Percentiles rank a stretch among this genome's conserved stretches.
phyloP scores from a whole-genome alignment of 768 basidiomycete species.

The Krasilnikovozyma curviuscula region DNA sequence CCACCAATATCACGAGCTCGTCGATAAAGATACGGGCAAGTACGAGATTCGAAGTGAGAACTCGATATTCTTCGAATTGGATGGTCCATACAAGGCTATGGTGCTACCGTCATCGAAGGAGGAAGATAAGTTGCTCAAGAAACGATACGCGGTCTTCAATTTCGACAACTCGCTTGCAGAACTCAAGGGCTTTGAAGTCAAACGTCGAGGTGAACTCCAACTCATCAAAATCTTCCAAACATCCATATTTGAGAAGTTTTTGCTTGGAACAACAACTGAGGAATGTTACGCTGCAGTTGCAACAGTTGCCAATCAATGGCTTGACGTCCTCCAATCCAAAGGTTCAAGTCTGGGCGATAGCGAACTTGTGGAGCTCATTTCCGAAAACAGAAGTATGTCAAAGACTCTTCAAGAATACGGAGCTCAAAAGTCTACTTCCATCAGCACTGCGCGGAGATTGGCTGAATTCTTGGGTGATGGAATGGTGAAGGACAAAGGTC shows the following conservation, averaged over 20 bases:
- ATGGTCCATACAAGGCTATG: constrained; percentile 98
- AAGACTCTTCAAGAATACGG: constrained; percentile 91
- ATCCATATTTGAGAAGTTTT: constrained; percentile 92
- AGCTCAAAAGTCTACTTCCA: constrained; percentile 92
- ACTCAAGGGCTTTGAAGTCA: constrained; percentile 96
- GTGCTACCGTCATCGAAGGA: constrained; percentile 97
- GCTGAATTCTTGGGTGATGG: constrained; percentile 93
- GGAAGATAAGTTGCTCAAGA: constrained; percentile 94
- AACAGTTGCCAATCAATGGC: constrained; percentile 83
- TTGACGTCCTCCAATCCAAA: constrained; percentile 76
- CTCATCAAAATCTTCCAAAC: constrained; percentile 99
- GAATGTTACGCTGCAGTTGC: constrained; percentile 94
- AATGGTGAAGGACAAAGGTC: constrained; percentile 99
- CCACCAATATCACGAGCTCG: constrained; percentile 83
- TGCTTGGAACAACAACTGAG: constrained; percentile 76
- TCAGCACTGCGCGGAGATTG: constrained; percentile 81
- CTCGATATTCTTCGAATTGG: constrained; percentile 97
- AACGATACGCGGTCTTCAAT: constrained; percentile 97
- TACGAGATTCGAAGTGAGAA: constrained; percentile 82
- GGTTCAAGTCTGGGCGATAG: constrained; percentile 72
- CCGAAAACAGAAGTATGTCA: constrained; percentile 95
- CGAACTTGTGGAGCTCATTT: constrained; percentile 91
- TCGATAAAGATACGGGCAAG: constrained; percentile 57
- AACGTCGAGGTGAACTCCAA: constrained; percentile 88
- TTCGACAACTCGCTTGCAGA: constrained; percentile 95